Conservation (phyloP, 1,284 basidiomycete genomes). For the Heimioporus retisporus region DNA sequence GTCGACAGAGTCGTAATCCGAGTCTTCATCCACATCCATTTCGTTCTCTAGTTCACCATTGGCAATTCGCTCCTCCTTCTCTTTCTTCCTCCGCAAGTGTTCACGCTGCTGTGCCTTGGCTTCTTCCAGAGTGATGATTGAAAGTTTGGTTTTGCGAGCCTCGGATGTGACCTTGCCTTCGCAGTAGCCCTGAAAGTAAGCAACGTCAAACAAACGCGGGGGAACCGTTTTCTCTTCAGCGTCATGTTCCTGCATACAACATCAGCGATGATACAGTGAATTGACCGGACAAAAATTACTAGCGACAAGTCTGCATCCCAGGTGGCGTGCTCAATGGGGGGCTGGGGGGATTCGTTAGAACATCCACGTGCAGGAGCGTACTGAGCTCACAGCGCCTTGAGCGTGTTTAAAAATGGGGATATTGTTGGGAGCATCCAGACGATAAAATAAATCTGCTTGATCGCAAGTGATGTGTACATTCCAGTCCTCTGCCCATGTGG, state of each 20-base stretch:
- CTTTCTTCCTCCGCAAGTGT: constrained; percentile 18
- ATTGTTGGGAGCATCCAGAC: constrained; percentile 16
- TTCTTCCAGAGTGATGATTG: constrained; percentile 32
- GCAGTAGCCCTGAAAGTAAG: constrained; percentile 33
- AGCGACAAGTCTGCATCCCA: neutral
- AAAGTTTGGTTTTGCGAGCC: constrained; percentile 24
- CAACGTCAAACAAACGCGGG: constrained; percentile 32
- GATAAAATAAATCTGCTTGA: constrained; percentile 19
- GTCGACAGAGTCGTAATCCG: constrained; percentile 1
- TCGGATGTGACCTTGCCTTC: constrained; percentile 29
- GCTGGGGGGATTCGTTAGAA: constrained; percentile 24
- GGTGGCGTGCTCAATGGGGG: constrained; percentile 30
- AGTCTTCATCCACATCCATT: constrained; percentile 3
- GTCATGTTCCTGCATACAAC: constrained; percentile 21
- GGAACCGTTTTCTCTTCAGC: constrained; percentile 32
- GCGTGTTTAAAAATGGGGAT: constrained; percentile 29
- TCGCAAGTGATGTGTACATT: constrained; percentile 34
- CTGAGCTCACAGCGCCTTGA: constrained; percentile 29
- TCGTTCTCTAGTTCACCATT: constrained; percentile 20
- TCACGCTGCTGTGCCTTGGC: constrained; percentile 14
- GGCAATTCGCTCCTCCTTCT: constrained; percentile 19
- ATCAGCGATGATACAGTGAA: constrained; percentile 1
- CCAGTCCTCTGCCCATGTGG: constrained; percentile 31
- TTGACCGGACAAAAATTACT: constrained; percentile 12
- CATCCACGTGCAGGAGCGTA: neutral